phyloP scores from a whole-genome alignment of 768 basidiomycete species.

The Coprinopsis sp. region DNA sequence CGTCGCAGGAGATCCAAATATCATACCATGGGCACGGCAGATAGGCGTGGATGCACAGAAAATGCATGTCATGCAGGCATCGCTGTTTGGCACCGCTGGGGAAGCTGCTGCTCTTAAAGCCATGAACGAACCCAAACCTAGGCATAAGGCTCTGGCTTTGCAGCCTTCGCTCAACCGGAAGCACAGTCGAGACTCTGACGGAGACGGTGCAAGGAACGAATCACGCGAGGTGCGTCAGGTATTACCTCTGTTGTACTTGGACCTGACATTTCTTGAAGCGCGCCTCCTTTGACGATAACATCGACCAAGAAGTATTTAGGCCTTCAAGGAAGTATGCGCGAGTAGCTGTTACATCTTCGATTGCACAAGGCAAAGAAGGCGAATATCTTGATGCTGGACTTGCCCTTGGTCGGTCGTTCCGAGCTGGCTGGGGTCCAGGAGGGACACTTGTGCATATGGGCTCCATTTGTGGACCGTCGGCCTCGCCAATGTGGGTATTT shows the following conservation, averaged over 20 bases:
- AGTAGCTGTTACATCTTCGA: conserved; percentile 64
- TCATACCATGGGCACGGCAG: conserved; percentile 69
- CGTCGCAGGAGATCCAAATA: conserved; percentile 36
- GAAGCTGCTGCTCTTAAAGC: conserved; percentile 63
- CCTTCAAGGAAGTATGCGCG: conserved; percentile 80
- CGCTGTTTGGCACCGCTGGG: conserved; percentile 75
- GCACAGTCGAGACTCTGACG: conserved; percentile 76
- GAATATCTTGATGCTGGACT: conserved; percentile 77
- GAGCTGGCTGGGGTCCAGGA: conserved; percentile 86
- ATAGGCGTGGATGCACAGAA: conserved; percentile 80
- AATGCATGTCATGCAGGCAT: conserved; percentile 92
- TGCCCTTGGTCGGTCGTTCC: conserved; percentile 80
- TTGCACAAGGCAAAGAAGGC: conserved; percentile 59
- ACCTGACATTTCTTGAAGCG: conserved; percentile 42
- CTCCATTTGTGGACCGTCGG: conserved; percentile 61
- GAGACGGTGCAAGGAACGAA: conserved; percentile 58
- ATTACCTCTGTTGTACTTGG: conserved; percentile 7
- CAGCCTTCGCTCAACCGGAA: conserved; percentile 49
- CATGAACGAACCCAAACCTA: conserved; percentile 34
- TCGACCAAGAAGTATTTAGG: conserved; percentile 60
- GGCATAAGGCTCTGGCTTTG: conserved; percentile 25
- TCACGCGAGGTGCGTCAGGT: conserved; percentile 50
- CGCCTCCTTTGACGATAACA: conserved; percentile 71
- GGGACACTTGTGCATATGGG: conserved; percentile 76
- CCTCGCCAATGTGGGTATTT: conserved; percentile 45